Percentiles rank a stretch among this genome's conserved stretches.
Conservation (phyloP, 176 grass and related monocot species). For the Alopecurus myosuroides region DNA sequence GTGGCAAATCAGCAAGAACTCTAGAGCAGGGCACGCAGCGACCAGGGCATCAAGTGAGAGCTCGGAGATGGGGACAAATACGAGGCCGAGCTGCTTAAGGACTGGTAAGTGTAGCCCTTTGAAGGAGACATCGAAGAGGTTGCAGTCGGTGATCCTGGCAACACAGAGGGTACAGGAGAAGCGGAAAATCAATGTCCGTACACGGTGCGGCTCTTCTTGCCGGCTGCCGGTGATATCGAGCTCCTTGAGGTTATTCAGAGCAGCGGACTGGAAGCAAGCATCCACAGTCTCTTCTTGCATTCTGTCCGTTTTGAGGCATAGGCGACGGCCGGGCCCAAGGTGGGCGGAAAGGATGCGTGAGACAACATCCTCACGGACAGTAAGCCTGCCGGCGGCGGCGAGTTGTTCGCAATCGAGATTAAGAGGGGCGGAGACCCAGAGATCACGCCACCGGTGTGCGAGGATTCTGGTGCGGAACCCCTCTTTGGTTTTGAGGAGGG, state of each 20-base stretch:
- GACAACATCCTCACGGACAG: not conserved
- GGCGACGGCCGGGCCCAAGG: not conserved
- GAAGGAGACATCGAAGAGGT: not conserved
- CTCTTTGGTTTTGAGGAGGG: not conserved
- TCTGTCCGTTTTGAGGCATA: too few relatives aligned
- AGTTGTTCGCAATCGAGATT: not conserved
- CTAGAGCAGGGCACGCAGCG: not conserved
- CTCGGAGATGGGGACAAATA: not conserved
- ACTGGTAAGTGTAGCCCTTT: not conserved
- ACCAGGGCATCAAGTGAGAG: not conserved
- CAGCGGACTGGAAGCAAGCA: not conserved
- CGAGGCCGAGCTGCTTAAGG: not conserved
- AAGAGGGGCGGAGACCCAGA: not conserved
- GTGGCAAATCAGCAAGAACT: not conserved
- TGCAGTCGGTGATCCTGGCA: not conserved
- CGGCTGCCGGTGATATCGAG: not conserved
- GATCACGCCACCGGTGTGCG: not conserved
- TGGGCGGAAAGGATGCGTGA: not conserved
- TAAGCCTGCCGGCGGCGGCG: too few relatives aligned
- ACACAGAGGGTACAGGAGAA: not conserved
- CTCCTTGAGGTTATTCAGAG: not conserved
- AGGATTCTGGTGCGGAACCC: not conserved
- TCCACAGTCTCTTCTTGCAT: too few relatives aligned
- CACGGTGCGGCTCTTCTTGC: not conserved
- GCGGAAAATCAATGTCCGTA: slow-evolving; percentile 19